Base-by-base conservation (phyloP, 2,329 filamentous ascomycete genomes). In the Fusarium scirpi region DNA sequence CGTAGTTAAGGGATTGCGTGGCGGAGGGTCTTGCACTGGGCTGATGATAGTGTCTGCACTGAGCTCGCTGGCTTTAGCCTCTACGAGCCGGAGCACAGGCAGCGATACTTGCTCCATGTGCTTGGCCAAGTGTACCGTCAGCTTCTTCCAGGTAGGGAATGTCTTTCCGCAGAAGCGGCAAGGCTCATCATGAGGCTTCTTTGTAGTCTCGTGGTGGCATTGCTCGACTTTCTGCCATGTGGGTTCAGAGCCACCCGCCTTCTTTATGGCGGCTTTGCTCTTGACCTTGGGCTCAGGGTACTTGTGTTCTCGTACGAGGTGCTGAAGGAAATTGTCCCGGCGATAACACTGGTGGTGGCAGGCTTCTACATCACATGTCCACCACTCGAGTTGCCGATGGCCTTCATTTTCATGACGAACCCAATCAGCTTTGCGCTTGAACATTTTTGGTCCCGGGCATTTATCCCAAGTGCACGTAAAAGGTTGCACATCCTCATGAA, bases 351-450 rank as follows among this genome's bases (percentile, higher is more conserved):
- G 88, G 77, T 97, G 94, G 11, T 84, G 86, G 79, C 94, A 97
- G 69, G 95, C 94, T 7, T 90, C 87, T 22, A 94, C 87, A 65
- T 92, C 90, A 77, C 94, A 98, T 8, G 87, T 90, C 94, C 94
- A 98, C 90, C 93, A 96, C 76, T 97, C 94, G 5, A 97, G 83
- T 69, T 97, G 93, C 25, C 94, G 89, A 78, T 98, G 94, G 27
- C 92, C 90, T 80, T 98, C 94, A 73, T 95, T 97, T 78, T 97
- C 94, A 76, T 98, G 94, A 30, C 94, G 89, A 24, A 97, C 94
- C 94, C 94, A 98, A 78, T 98, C 94, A 16, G 94, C 94, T 80
- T 97, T 98, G 49, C 94, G 89, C 81, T 97, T 97, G 84, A 97
- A 98, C 38, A 93, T 94, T 80, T 97, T 97, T 20, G 92, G 90